Percentiles rank a stretch among this genome's conserved stretches.
These are phyloP conservation scores for Malus domestica DNA, from an alignment of 306 rosid genomes.

Conservation along the genomic window ASM211411v1 NC_041796.1:1361501-1362000, in stretches of 20 bases:
- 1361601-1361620: slow-evolving; percentile 98
- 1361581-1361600: slow-evolving; percentile 91
- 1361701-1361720: slow-evolving; percentile 94
- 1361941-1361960: slow-evolving; percentile 82
- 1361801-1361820: slow-evolving; percentile 66
- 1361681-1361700: slow-evolving; percentile 97
- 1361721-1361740: slow-evolving; percentile 90
- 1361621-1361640: slow-evolving; percentile 93
- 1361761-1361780: slow-evolving; percentile 50
- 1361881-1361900: slow-evolving; percentile 80
- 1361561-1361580: slow-evolving; percentile 98
- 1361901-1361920: slow-evolving; percentile 72
- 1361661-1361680: slow-evolving; percentile 82
- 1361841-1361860: slow-evolving; percentile 57
- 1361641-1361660: slow-evolving; percentile 91
- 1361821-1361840: slow-evolving; percentile 66
- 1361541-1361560: slow-evolving; percentile 83
- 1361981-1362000: slow-evolving; percentile 86
- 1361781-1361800: slow-evolving; percentile 54
- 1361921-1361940: slow-evolving; percentile 85
- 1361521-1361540: slow-evolving; percentile 97
- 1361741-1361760: slow-evolving; percentile 87
- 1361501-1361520: slow-evolving; percentile 93
- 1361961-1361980: slow-evolving; percentile 73
- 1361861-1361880: slow-evolving; percentile 83